Evolutionary conservation across 352 stramenopile species (phyloP), one percentile per base, ranked within the genome.

Genomic region (Globisporangium orthogonon): DNA sequence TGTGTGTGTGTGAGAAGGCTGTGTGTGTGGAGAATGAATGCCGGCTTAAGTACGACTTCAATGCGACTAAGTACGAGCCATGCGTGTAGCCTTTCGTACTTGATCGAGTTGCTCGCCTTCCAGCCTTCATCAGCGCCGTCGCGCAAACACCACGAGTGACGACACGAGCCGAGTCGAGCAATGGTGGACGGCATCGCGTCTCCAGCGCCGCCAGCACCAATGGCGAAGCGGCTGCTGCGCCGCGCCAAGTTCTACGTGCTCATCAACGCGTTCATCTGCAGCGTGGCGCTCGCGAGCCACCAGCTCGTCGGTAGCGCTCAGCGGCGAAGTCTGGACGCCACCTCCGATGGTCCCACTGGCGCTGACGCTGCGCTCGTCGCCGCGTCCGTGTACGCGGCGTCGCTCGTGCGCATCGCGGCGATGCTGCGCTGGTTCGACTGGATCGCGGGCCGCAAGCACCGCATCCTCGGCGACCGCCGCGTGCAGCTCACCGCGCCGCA

Each of bases 221-320:
- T 15, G 18, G 17, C 31, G 29, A 17, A 17, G 52, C 65, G 67
- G 2, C 15, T 78, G 30, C 62, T 74, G 60, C 76, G 83, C 37
- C 74, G 77, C 35, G 69, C 69, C 65, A 91, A 89, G 71, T 94
- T 84, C 67, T 94, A 94, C 70, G 51, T 65, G 17, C 50, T 94
- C 56, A 88, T 94, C 66, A 94, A 94, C 58, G 69, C 73, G 17
- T 94, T 94, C 66, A 91, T 90, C 61, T 86, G 69, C 58, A 70
- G 67, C 40, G 65, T 94, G 39, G 74, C 62, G 5, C 28, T 71
- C 13, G 50, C 45, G 11, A 85, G 72, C 59, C 69, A 66, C 46
- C 29, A 47, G 28, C 45, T 76, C 54, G 50, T 68, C 7, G 14
- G 57, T 6, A 29, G 40, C 15, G 56, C 61, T 17, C 43, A 54